Conservation (phyloP, 495 filamentous ascomycete genomes). For the Annulohypoxylon nitens region DNA sequence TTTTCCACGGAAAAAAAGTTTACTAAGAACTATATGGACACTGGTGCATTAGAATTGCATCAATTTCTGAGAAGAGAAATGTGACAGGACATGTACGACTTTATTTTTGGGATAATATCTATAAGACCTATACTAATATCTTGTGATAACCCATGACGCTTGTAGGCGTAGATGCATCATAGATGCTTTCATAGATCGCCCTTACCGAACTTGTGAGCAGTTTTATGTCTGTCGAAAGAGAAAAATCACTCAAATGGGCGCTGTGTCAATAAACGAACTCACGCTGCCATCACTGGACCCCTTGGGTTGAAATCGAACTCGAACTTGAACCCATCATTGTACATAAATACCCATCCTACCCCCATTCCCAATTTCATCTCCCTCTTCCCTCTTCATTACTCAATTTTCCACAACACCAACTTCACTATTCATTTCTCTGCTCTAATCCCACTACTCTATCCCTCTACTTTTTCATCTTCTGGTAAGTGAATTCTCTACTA, state of each 20-base stretch:
- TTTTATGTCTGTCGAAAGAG: neutral
- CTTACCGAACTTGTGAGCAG: neutral
- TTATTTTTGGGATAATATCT: neutral
- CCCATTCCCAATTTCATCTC: neutral
- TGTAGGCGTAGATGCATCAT: neutral
- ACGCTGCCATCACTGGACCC: neutral
- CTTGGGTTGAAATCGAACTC: neutral
- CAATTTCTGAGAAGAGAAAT: neutral
- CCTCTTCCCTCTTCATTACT: neutral
- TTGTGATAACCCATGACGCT: neutral
- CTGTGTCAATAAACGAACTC: neutral
- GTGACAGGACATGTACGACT: neutral
- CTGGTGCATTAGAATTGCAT: neutral
- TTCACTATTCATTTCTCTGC: too few species aligned
- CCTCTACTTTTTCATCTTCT: neutral
- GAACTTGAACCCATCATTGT: neutral
- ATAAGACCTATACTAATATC: neutral
- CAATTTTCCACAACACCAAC: neutral
- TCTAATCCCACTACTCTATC: too few species aligned
- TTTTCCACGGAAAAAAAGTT: neutral
- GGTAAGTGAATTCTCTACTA: neutral
- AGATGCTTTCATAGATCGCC: neutral
- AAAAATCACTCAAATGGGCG: neutral
- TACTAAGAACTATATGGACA: neutral
- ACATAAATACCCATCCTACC: neutral